Base-by-base conservation (phyloP, 2,329 filamentous ascomycete genomes). In the Nemania sp. region DNA sequence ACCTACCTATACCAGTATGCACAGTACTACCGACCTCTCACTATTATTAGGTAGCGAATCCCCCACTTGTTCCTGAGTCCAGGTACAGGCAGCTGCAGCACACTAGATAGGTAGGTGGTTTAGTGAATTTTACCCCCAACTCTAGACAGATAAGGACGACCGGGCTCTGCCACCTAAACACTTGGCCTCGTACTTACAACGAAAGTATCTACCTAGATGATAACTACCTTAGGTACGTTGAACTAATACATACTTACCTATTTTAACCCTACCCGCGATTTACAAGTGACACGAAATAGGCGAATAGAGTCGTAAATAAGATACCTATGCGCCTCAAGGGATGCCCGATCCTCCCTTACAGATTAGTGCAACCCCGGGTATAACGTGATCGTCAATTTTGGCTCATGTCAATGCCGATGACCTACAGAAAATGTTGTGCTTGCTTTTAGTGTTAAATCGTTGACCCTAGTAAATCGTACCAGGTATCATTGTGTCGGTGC, bases 41-140 rank as follows among this genome's bases (percentile, higher is more conserved):
- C 56, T 61, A 66, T 61, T 61, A 51, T 56, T 65, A 65, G n/a
- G n/a, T n/a, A n/a, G 57, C 49, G 41, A 57, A 66, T 62, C 57
- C 58, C 58, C 62, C 62, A 65, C 32, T 57, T 65, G 56, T 60
- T 53, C 55, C 65, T 64, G 65, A 55, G 51, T 51, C 24, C 27
- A 27, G 18, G 2, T n/a, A 51, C 47, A 27, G 18, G 2, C 7
- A 51, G 22, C 47, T 51, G 20, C 26, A 53, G 8, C 26, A 53
- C 49, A 29, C 49, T 27, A 32, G 26, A 5, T 32, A 32, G 27
- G 26, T 52, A 29, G 49, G 51, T 53, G 20, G 15, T 35, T 20
- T 53, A 53, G 51, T 35, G 27, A 18, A 53, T 32, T 53, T 53
- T 53, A 32, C 51, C 27, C 51, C 41, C 41, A 20, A 45, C 4